These are phyloP conservation scores for Kodamaea ohmeri DNA, from an alignment of 1,139 yeast genomes.

Conservation along the genomic window DNA sequence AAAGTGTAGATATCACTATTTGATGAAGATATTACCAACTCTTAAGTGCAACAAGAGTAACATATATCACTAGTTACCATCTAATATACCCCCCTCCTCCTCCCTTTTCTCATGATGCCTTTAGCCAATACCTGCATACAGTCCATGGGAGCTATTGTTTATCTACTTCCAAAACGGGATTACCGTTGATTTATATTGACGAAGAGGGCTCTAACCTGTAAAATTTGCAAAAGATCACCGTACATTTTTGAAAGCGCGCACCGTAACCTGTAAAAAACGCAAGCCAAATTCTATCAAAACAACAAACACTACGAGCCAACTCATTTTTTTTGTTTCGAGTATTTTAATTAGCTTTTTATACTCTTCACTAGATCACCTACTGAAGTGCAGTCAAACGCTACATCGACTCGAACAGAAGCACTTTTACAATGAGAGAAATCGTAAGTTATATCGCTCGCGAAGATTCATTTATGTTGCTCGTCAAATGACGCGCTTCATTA, in stretches of 20 bases:
- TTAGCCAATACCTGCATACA: background rate
- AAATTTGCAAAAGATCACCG: background rate
- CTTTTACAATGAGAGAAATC: constrained; percentile 53
- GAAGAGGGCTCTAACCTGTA: constrained; percentile 1
- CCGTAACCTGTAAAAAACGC: constrained; percentile 8
- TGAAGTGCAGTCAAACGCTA: constrained; percentile 7
- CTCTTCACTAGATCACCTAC: constrained; percentile 9
- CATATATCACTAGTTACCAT: too few species aligned
- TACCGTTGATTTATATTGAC: constrained; percentile 1
- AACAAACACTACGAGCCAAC: constrained; percentile 11
- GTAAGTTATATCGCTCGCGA: constrained; percentile 33
- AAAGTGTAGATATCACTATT: too few species aligned
- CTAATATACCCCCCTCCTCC: background rate
- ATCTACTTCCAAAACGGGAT: background rate
- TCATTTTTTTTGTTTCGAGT: constrained; percentile 10
- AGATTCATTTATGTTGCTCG: background rate
- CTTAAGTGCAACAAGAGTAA: too few species aligned
- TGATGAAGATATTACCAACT: too few species aligned
- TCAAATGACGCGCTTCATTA: background rate
- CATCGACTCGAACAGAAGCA: constrained; percentile 6
- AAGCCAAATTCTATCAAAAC: constrained; percentile 9
- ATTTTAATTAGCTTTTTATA: constrained; percentile 9
- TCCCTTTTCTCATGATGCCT: background rate
- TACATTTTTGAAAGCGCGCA: background rate
- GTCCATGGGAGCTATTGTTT: background rate